Base-by-base conservation (phyloP, 2,329 filamentous ascomycete species). In the Beauveria asiatica region DNA sequence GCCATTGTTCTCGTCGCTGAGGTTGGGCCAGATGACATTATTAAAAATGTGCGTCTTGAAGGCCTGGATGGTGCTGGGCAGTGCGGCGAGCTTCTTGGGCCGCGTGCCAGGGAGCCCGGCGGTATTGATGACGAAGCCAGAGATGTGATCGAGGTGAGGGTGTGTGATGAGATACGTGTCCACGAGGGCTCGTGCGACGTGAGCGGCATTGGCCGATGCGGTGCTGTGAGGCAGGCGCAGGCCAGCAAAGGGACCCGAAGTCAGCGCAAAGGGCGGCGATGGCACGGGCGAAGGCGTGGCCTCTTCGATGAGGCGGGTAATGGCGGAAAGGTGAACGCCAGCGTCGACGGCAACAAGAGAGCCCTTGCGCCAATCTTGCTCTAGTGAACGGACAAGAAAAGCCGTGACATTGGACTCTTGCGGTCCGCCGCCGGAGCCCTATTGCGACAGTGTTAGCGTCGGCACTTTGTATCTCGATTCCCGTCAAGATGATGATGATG, bases 21-120 rank as follows among this genome's bases (percentile, higher is more conserved):
- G 76, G 66, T 99, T 99, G 0, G 94, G 94, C 94, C 94, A 99
- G 58, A 97, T 96, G 61, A 96, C 78, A 69, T 97, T 95, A 74
- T 99, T 99, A 78, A 99, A 99, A 62, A 99, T 90, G 73, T 99
- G 92, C 0, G 80, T 85, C 72, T 96, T 97, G 73, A 99, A 87
- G 0, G 93, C 92, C 50, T 90, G 82, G 56, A 99, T 92, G n/a
- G 93, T 96, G 30, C 85, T 87, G 0, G 92, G 91, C 4, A 97
- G 77, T 0, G 89, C 93, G 1, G 93, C 92, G 16, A 99, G 78
- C 25, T 88, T 85, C 74, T 97, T 99, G 0, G 92, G 90, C 30
- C 87, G 84, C 2, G 88, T 84, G 33, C 89, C 89, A 33, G 90
- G 87, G 21, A 95, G 83, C 3, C 89, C 87, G 5, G 94, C 92